Base-by-base conservation (phyloP, 2,329 filamentous ascomycete genomes). In the Fusarium mangiferae region DNA sequence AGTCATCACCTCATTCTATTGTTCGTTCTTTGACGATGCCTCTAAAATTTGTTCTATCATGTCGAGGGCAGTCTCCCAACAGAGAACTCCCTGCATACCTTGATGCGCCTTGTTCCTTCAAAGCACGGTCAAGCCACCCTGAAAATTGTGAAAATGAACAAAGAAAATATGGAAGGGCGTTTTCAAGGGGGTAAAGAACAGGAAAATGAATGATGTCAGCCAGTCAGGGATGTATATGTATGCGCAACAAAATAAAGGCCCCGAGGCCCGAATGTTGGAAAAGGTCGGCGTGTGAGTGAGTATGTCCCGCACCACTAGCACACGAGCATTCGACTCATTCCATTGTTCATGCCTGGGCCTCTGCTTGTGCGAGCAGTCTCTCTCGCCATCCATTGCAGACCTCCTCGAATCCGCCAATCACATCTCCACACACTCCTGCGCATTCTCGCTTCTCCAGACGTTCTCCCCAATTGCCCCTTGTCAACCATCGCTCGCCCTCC, bases 391-490 rank as follows among this genome's bases (percentile, higher is more conserved):
- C 89, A 65, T 95, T 92, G 83, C 95, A 98, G 3, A 96, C 91
- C 80, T 95, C 92, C 82, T 98, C 96, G 79, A 99, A 98, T 0
- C 96, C 96, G 51, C 92, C 92, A 39, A 98, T 92, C 3, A 99
- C 95, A 69, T 97, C 94, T 9, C 91, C 88, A 82, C 96, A 98
- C 20, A 96, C 93, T 28, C 88, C 88, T 13, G 93, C 94, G 71
- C 95, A 97, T 81, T 97, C 95, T 62, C 96, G 89, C 61, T 90
- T 91, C 73, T 89, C 86, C 41, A 98, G 82, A 62, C 93, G 89
- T 75, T 92, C 90, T 56, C 95, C 90, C 95, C 96, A 98, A 77
- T 94, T 93, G 12, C 94, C 94, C 42, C 89, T 89, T 67, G 92
- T 90, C 52, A 99, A 89, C 91, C 94, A 98, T 62, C 90, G 85